phyloP scores from a whole-genome alignment of 2,329 filamentous ascomycete genomes.

The Penicillium sp. region DNA sequence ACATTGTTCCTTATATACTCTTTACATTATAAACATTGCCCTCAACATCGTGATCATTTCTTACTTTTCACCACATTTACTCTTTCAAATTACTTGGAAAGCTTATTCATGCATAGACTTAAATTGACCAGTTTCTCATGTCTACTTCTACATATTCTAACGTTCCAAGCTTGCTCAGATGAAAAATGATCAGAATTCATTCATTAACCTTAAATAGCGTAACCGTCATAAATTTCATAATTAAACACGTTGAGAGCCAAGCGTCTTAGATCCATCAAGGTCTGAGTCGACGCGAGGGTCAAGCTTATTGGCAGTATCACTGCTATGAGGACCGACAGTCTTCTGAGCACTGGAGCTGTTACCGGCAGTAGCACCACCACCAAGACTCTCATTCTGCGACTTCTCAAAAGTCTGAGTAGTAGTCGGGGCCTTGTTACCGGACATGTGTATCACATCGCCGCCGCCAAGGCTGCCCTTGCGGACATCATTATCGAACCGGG shows the following conservation, averaged over 20 bases:
- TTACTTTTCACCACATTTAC: neutral
- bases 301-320: constrained; percentile 17
- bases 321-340: constrained; percentile 19
- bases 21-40: neutral
- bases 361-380: constrained; percentile 5
- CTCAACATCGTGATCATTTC: neutral
- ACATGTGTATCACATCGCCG: constrained; percentile 8
- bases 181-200: neutral
- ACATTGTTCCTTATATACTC: neutral
- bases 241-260: constrained; percentile 14
- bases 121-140: too few relatives aligned
- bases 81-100: neutral
- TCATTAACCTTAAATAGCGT: neutral
- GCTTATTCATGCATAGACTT: too few relatives aligned
- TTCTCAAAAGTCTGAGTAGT: constrained; percentile 21
- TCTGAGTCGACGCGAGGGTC: constrained; percentile 25
- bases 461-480: constrained; percentile 16
- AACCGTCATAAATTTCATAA: constrained; percentile 6
- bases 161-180: too few relatives aligned
- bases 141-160: too few relatives aligned
- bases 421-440: constrained; percentile 12
- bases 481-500: constrained; percentile 16
- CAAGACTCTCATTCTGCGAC: constrained; percentile 8
- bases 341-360: constrained; percentile 16
- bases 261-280: constrained; percentile 15